These are phyloP conservation scores for Suillus americanus DNA, from an alignment of 768 basidiomycete genomes.

Conservation along the genomic window DNA sequence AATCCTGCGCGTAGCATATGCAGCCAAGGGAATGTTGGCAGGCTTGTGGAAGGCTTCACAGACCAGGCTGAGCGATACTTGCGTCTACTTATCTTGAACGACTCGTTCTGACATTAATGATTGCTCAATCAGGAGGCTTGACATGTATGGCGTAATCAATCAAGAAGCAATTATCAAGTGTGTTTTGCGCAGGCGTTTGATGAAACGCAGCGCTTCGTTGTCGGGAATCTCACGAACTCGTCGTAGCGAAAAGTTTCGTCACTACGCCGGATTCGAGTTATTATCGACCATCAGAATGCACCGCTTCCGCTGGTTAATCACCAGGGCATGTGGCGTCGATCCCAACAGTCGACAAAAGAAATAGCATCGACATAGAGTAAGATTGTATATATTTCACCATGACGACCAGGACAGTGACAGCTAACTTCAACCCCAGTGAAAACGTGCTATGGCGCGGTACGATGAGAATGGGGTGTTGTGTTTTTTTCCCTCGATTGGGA, in stretches of 20 bases:
- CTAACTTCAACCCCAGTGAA: not conserved
- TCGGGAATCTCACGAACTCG: constrained; percentile 4
- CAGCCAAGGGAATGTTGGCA: not conserved
- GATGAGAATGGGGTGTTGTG: too few species aligned
- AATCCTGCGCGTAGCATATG: constrained; percentile 17
- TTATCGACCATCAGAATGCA: not conserved
- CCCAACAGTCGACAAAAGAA: not conserved
- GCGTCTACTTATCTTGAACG: constrained; percentile 1
- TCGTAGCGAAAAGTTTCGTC: not conserved
- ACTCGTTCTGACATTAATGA: not conserved
- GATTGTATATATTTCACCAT: not conserved
- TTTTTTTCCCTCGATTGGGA: too few species aligned
- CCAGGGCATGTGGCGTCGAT: not conserved
- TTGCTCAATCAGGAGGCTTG: constrained; percentile 3
- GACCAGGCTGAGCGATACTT: constrained; percentile 13
- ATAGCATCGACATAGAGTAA: not conserved
- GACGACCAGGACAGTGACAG: not conserved
- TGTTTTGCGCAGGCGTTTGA: not conserved
- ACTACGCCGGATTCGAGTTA: constrained; percentile 5
- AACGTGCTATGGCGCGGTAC: too few species aligned
- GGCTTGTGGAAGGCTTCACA: constrained; percentile 11
- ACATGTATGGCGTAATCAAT: not conserved
- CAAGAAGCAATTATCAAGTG: not conserved
- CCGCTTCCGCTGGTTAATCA: not conserved
- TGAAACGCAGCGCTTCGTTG: not conserved